Conservation (phyloP, 768 basidiomycete genomes). For the Gloeostereum incarnatum region DNA sequence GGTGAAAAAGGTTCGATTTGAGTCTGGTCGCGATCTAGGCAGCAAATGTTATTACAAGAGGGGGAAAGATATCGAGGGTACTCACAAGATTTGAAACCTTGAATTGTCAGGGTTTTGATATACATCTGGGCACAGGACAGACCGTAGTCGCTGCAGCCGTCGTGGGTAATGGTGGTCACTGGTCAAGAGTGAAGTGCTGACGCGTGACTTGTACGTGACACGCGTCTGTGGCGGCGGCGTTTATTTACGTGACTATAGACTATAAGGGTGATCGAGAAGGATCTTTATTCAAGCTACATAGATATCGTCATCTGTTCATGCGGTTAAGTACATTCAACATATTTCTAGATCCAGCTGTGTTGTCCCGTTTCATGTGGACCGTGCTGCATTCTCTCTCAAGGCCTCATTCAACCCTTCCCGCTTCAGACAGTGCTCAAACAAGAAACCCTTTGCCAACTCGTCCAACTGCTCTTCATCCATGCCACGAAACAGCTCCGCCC, state of each 20-base stretch:
- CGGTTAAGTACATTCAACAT: too few species aligned
- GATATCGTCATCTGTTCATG: too few species aligned
- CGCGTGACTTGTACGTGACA: too few species aligned
- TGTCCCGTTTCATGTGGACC: too few species aligned
- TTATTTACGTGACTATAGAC: too few species aligned
- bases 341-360: too few species aligned
- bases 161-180: too few species aligned
- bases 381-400: constrained; percentile 16
- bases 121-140: constrained; percentile 61
- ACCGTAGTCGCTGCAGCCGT: too few species aligned
- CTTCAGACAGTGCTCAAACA: constrained; percentile 42
- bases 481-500: constrained; percentile 61
- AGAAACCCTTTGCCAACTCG: constrained; percentile 45
- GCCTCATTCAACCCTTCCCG: constrained; percentile 36
- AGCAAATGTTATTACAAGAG: constrained; percentile 6
- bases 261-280: too few species aligned
- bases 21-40: constrained; percentile 73
- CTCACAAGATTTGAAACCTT: constrained; percentile 97
- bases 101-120: constrained; percentile 84
- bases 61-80: constrained; percentile 3
- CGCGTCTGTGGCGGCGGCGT: too few species aligned
- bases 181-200: too few species aligned
- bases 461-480: constrained; percentile 38
- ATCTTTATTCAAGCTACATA: too few species aligned
- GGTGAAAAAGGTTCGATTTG: constrained; percentile 94